Percentiles rank a stretch among this genome's conserved stretches.
These are phyloP conservation scores for Glarea lozoyensis DNA, from an alignment of 495 filamentous ascomycete genomes.

Conservation along the genomic window DNA sequence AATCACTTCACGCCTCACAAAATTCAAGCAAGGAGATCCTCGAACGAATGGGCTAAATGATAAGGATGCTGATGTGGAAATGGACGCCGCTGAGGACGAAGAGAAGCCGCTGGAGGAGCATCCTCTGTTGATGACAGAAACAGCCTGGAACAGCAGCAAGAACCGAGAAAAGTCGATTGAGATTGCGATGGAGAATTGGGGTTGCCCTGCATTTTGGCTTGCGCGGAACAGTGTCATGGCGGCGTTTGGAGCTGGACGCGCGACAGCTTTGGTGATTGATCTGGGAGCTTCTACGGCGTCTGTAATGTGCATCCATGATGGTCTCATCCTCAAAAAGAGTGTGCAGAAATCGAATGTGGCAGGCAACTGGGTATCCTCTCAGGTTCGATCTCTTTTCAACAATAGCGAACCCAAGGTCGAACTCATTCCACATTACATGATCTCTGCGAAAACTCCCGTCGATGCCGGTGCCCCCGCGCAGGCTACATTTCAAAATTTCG, in stretches of 20 bases:
- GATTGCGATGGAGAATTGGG: slow-evolving; percentile 92
- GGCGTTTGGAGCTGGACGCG: slow-evolving; percentile 81
- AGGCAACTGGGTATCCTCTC: slow-evolving; percentile 80
- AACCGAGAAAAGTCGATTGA: slow-evolving; percentile 87
- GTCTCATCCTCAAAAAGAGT: slow-evolving; percentile 84
- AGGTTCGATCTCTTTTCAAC: slow-evolving; percentile 73
- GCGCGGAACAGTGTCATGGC: slow-evolving; percentile 48
- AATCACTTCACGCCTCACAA: slow-evolving; percentile 70
- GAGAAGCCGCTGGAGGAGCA: slow-evolving; percentile 81
- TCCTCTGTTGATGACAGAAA: slow-evolving; percentile 89
- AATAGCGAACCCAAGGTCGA: slow-evolving; percentile 68
- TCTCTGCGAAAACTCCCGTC: slow-evolving; percentile 76
- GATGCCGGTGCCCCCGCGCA: slow-evolving; percentile 78
- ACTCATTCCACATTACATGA: slow-evolving; percentile 76
- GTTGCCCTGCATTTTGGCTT: slow-evolving; percentile 86
- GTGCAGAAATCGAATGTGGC: slow-evolving; percentile 75
- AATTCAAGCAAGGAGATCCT: slow-evolving; percentile 50
- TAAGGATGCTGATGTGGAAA: slow-evolving; percentile 53
- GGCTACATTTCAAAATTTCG: slow-evolving; percentile 58
- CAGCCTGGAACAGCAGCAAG: slow-evolving; percentile 83
- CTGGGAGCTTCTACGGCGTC: slow-evolving; percentile 86
- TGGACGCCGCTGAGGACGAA: slow-evolving; percentile 56
- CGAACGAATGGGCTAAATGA: slow-evolving; percentile 69
- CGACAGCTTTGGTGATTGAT: slow-evolving; percentile 85
- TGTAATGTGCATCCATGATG: slow-evolving; percentile 87